These are phyloP conservation scores for Globisporangium ultimum DNA, from an alignment of 352 stramenopile genomes.

Conservation along the genomic window DNA sequence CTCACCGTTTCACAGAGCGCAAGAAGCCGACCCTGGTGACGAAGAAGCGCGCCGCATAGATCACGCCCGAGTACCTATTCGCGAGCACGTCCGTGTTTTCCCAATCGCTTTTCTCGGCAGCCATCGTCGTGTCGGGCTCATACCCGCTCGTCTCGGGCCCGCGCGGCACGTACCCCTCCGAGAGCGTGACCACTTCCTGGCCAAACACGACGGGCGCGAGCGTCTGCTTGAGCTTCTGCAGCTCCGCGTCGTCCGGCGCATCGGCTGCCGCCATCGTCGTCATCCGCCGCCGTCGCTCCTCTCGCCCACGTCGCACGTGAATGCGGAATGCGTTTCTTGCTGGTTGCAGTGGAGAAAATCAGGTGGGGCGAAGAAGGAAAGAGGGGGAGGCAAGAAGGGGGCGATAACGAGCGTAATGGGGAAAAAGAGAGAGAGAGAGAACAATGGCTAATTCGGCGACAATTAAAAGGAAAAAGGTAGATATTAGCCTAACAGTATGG, in stretches of 20 bases:
- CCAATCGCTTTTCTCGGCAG: slow-evolving; percentile 30
- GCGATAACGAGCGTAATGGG: too few relatives aligned
- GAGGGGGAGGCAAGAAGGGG: not conserved
- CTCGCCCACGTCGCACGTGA: not conserved
- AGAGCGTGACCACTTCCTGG: slow-evolving; percentile 42
- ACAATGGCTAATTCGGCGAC: not conserved
- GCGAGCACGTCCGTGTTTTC: slow-evolving; percentile 42
- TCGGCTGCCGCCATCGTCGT: slow-evolving; percentile 22
- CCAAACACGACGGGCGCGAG: slow-evolving; percentile 59
- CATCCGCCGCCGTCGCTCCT: slow-evolving; percentile 12
- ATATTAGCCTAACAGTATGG: not conserved
- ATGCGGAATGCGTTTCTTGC: not conserved
- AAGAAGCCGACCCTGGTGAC: slow-evolving; percentile 82
- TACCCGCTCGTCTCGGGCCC: slow-evolving; percentile 62
- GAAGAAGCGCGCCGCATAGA: slow-evolving; percentile 85
- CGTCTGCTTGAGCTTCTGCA: slow-evolving; percentile 60
- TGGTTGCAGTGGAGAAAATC: slow-evolving; percentile 9
- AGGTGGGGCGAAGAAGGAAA: slow-evolving; percentile 4
- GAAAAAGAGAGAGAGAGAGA: not conserved
- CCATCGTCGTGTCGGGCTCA: slow-evolving; percentile 33
- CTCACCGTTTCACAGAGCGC: slow-evolving; percentile 60
- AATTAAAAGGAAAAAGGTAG: not conserved
- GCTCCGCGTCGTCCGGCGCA: slow-evolving; percentile 32
- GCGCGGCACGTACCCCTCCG: slow-evolving; percentile 64
- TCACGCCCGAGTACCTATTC: slow-evolving; percentile 79